Evolutionary conservation across 1,284 basidiomycete species (phyloP), one percentile per base, ranked within the genome.

Genomic region (Hypsizygus ulmarius): DNA sequence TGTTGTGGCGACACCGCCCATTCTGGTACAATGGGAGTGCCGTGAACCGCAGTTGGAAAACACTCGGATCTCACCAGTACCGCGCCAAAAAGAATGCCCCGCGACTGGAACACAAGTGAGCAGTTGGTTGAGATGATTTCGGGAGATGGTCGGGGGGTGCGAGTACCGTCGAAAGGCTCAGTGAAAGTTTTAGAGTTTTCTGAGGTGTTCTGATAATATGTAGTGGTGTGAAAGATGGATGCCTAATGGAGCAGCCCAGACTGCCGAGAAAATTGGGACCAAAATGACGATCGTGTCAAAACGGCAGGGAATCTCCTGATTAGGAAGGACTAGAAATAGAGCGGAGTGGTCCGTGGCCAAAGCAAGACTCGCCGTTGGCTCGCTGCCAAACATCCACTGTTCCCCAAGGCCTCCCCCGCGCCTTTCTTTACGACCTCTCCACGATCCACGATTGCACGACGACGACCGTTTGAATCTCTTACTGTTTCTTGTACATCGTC

Each of bases 391-490:
- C 58, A 62, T 57, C 53, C 56, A 56, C 21, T 25, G 32, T 59
- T 56, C 50, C 56, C 55, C 58, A 58, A 57, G 55, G 60, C 57
- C 57, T 48, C 64, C 59, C 55, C 61, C 63, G 54, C 64, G 53
- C 64, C 63, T 67, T 67, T 67, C 63, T 79, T 81, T 78, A 86
- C 84, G 84, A 86, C 82, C 75, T 70, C 65, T 70, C 71, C 70
- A 83, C 81, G 80, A 82, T 72, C 73, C 53, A 59, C 59, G 53
- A 59, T 52, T 73, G 71, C 74, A 83, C 81, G 81, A 82, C 80
- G 66, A 53, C 52, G 55, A 56, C 67, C 55, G 56, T 51, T 67
- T 67, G 57, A 60, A 59, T 68, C 65, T 67, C 67, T 64, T 64
- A 46, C 52, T 52, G 48, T 56, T 58, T 47, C 50, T 45, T 52